Evolutionary conservation across 306 rosid genomes (phyloP).

Genomic region (Sechiopsis laciniata): DNA sequence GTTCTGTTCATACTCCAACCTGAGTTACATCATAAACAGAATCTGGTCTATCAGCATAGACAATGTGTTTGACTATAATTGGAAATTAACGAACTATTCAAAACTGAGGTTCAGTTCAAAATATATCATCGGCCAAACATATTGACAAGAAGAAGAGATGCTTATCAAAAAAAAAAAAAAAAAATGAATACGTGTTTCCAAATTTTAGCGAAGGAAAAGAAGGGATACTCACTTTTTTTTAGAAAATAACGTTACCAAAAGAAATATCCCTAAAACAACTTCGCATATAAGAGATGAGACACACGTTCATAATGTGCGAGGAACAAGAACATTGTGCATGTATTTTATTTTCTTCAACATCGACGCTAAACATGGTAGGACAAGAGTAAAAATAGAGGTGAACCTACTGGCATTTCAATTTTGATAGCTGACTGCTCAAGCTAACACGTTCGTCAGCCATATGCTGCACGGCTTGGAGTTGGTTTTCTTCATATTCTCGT

Average conservation of each 20-base stretch:
- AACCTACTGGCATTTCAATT: constrained; percentile 85
- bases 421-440: constrained; percentile 83
- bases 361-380: constrained; percentile 1
- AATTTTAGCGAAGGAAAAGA: background rate
- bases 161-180: background rate
- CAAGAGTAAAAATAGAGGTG: constrained; percentile 21
- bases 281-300: background rate
- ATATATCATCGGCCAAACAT: background rate
- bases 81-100: background rate
- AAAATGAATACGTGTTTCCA: background rate
- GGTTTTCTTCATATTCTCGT: constrained; percentile 97
- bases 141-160: too few species aligned
- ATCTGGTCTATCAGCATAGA: constrained; percentile 11
- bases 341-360: background rate
- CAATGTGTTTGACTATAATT: background rate
- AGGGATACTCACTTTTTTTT: background rate
- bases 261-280: background rate
- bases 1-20: constrained; percentile 95
- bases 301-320: background rate
- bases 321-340: background rate
- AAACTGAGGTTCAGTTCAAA: constrained; percentile 2
- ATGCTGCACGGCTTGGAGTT: constrained; percentile 70
- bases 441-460: constrained; percentile 90
- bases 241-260: background rate
- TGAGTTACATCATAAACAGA: constrained; percentile 19